These are phyloP conservation scores for Pilobolus umbonatus DNA, from an alignment of 192 early-diverging fungal species.

Conservation along the genomic window DNA sequence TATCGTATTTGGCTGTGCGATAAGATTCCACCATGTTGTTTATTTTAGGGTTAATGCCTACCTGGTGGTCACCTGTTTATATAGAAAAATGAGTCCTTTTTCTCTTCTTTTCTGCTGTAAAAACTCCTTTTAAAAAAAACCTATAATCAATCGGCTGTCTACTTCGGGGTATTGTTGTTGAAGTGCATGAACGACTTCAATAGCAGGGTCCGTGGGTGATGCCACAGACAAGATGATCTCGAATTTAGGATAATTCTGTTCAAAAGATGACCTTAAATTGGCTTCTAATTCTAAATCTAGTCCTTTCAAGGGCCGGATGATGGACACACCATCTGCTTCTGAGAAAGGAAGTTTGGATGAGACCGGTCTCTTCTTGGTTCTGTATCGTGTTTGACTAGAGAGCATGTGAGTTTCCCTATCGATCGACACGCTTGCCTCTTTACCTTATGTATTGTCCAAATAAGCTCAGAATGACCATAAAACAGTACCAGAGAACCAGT, in stretches of 20 bases:
- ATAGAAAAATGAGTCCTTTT: too few relatives aligned
- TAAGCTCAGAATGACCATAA: constrained; percentile 28
- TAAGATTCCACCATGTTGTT: constrained; percentile 90
- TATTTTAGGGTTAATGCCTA: constrained; percentile 95
- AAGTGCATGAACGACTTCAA: constrained; percentile 66
- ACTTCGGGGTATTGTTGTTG: constrained; percentile 70
- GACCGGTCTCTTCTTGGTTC: constrained; percentile 19
- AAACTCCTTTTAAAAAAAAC: constrained; percentile 32
- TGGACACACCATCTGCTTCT: constrained; percentile 74
- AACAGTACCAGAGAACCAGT: constrained; percentile 27
- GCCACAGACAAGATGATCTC: constrained; percentile 92
- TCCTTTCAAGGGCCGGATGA: constrained; percentile 93
- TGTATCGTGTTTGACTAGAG: constrained; percentile 29
- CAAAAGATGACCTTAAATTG: constrained; percentile 82
- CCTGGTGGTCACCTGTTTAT: constrained; percentile 56
- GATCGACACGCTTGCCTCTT: neutral
- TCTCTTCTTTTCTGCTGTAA: too few relatives aligned
- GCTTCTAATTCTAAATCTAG: constrained; percentile 76
- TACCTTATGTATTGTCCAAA: constrained; percentile 32
- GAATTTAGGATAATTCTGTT: constrained; percentile 81
- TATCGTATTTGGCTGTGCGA: constrained; percentile 70
- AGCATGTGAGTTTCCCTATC: too few relatives aligned
- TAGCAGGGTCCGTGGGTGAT: constrained; percentile 73
- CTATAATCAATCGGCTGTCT: constrained; percentile 72
- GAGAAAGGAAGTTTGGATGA: constrained; percentile 37